Base-by-base conservation (phyloP, 2,329 filamentous ascomycete species). In the Fusarium begoniae region DNA sequence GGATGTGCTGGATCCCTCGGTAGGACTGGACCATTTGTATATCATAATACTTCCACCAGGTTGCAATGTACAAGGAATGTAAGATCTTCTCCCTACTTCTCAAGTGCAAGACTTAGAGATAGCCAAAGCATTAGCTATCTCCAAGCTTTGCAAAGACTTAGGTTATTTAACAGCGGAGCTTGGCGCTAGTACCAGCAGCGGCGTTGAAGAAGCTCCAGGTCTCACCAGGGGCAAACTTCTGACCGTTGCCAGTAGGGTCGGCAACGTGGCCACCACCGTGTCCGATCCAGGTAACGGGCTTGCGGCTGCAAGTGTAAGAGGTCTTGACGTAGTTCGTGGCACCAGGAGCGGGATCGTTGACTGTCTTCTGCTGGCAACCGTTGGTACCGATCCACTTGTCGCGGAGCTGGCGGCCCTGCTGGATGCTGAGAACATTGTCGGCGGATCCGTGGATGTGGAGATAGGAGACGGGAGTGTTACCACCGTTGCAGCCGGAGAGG, bases 371-470 rank as follows among this genome's bases (percentile, higher is more conserved):
- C 40, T 70, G 69, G 73, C 83, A 85, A 11, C 81, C 80, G 63
- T 85, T 84, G 71, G 82, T 79, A 20, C 63, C 61, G 12, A 84
- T 77, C 70, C 82, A 85, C 60, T 77, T 79, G 71, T 84, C 82
- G 17, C 83, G 81, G 48, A 85, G 75, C 70, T 73, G 54, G n/a
- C 80, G 72, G 53, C 83, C 83, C 5, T 61, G 63, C 20, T 76
- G 69, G 60, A 84, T 82, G 38, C 77, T 70, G 22, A 85, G 77
- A 26, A 84, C 81, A 28, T 75, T 75, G 70, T 85, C 84, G 43
- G 70, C 75, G 28, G 80, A 75, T 38, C 84, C 84, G 66, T 85
- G 84, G 68, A 83, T 81, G 35, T 80, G 81, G 41, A 83, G 81
- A 73, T 81, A 84, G 2, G 83, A 81, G 41, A 85, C 79, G 2